Base-by-base conservation (phyloP, 2,329 filamentous ascomycete species). In the Aureobasidium musti region DNA sequence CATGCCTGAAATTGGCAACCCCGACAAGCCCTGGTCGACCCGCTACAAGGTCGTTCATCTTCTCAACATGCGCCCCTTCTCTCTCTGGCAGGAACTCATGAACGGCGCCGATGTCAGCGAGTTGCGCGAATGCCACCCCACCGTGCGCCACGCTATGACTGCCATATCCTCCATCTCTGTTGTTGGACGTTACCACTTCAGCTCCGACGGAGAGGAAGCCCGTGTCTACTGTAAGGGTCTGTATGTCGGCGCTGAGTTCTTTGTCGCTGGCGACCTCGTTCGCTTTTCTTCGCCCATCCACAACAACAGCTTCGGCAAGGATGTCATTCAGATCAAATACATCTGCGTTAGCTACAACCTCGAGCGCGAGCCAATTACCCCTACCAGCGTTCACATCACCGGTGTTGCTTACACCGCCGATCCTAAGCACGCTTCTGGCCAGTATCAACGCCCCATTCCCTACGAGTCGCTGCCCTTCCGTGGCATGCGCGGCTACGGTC, bases 41-140 rank as follows among this genome's bases (percentile, higher is more conserved):
- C 82, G 83, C 66, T 82, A 85, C 70, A 82, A 79, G 67, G 87
- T 87, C 68, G 77, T 88, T 2, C 80, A 81, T 0, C 68, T 87
- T 3, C 79, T 82, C 53, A 79, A 81, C 37, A 82, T 84, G 14
- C 81, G 85, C 19, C 86, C 86, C 0, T 82, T 88, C 35, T 75
- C 78, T 14, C 77, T 83, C 21, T 88, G 82, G 80, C 78, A 82
- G 52, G 76, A 83, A 8, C 81, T 83, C 30, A 71, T 87, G 1
- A 73, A 76, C 5, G 75, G 74, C 0, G 74, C 80, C 4, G 75
- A 74, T 0, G 73, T 80, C 28, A 0, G 75, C 78, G 33, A 60
- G 23, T n/a, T 28, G 17, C 71, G 77, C 2, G 67, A 80, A 0
- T 81, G 81, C 72, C 84, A 87, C 69, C 79, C 81, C 0, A 87